A percentile compares a stretch with the other conserved stretches of the same genome.
phyloP scores from a whole-genome alignment of 108 stramenopile species.

The Skeletonema menzelii region DNA sequence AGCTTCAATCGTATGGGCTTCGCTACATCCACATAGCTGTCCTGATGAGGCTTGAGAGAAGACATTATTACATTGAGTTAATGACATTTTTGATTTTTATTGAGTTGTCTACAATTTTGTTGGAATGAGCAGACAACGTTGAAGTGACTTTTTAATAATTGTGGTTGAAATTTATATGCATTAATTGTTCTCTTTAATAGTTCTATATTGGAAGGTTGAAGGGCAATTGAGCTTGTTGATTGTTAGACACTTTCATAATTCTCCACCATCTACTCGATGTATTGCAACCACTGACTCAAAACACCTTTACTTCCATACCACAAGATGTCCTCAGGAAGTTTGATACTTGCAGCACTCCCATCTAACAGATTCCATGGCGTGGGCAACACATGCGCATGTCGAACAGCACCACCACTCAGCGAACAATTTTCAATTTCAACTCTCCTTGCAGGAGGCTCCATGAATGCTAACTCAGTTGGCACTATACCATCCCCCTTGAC shows the following conservation, averaged over 20 bases:
- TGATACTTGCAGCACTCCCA: conserved; percentile 60
- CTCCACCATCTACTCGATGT: conserved; percentile 33
- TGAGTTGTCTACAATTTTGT: too few relatives aligned
- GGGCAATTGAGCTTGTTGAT: not conserved
- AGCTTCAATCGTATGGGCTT: too few relatives aligned
- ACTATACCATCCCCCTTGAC: conserved; percentile 75
- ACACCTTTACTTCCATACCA: conserved; percentile 69
- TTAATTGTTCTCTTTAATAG: too few relatives aligned
- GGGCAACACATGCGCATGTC: conserved; percentile 78
- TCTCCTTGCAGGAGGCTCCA: conserved; percentile 63
- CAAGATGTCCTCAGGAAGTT: conserved; percentile 49
- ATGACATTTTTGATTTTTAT: too few relatives aligned
- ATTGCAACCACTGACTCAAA: conserved; percentile 59
- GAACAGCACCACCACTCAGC: conserved; percentile 47
- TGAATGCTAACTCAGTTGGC: conserved; percentile 67
- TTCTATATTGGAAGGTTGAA: too few relatives aligned
- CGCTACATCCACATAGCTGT: too few relatives aligned
- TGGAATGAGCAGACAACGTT: too few relatives aligned
- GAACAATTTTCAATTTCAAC: conserved; percentile 58
- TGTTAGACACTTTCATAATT: too few relatives aligned
- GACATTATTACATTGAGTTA: too few relatives aligned
- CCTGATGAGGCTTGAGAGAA: too few relatives aligned
- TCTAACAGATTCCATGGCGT: conserved; percentile 81
- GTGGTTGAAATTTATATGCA: too few relatives aligned
- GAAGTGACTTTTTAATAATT: too few relatives aligned